Conservation (phyloP, 2,329 filamentous ascomycete species). For the Colletotrichum viniferum region DNA sequence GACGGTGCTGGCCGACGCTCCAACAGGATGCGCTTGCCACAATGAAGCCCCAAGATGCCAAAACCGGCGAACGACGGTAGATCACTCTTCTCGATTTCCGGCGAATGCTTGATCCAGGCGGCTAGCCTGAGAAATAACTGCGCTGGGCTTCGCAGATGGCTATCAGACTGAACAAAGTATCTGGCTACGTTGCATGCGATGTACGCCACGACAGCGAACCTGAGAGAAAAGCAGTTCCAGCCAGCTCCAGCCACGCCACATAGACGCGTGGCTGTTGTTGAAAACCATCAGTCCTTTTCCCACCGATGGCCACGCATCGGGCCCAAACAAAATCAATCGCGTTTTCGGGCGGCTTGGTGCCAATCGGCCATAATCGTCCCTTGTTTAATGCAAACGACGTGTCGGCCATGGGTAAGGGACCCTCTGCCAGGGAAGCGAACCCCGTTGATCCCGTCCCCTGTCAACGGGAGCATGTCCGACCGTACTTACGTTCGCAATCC, state of each 20-base stretch:
- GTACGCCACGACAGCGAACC: neutral
- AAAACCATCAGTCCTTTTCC: neutral
- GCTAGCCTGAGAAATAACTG: neutral
- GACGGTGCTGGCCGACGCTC: neutral
- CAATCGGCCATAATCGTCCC: neutral
- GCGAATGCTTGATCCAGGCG: neutral
- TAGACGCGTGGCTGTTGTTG: neutral
- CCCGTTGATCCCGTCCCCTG: neutral
- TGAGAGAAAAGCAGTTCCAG: neutral
- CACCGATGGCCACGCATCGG: neutral
- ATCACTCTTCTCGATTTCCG: neutral
- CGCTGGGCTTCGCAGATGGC: neutral
- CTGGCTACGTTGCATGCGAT: neutral
- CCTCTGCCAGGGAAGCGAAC: neutral
- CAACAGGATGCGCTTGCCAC: neutral
- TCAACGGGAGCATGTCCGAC: neutral
- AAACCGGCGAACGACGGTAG: neutral
- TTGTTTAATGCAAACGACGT: conserved; percentile 2
- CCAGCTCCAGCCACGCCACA: neutral
- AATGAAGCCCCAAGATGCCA: neutral
- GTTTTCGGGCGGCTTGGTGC: neutral
- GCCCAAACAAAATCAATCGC: neutral
- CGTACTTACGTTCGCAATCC: neutral
- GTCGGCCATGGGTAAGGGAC: neutral
- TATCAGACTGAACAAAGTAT: neutral